These are phyloP conservation scores for Aquanectria penicillioides DNA, from an alignment of 2,329 filamentous ascomycete species.

Conservation along the genomic window DNA sequence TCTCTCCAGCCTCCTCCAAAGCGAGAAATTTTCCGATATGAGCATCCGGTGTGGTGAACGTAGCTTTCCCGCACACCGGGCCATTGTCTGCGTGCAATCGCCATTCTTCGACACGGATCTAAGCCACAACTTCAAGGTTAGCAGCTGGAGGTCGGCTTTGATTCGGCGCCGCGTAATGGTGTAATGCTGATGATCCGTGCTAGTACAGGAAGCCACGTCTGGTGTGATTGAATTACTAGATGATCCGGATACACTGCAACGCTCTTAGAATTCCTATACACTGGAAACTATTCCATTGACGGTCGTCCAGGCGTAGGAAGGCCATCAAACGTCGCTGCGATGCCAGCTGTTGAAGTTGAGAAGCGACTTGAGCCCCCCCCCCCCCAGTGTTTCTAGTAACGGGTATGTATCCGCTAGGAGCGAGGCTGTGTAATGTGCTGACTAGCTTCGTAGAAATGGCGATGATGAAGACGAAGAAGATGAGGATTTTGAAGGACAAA, in stretches of 20 bases:
- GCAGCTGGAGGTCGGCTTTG: too few species aligned
- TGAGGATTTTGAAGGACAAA: neutral
- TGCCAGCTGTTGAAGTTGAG: neutral
- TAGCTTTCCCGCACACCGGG: conserved; percentile 46
- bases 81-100: conserved; percentile 49
- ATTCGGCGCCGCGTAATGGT: neutral
- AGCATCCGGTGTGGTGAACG: conserved; percentile 42
- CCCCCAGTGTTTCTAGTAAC: too few species aligned
- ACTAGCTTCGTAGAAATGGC: too few species aligned
- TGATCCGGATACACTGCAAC: conserved; percentile 37
- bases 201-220: conserved; percentile 30
- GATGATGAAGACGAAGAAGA: neutral
- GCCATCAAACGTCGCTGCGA: neutral
- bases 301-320: conserved; percentile 30
- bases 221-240: conserved; percentile 40
- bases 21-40: conserved; percentile 46
- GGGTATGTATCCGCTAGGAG: too few species aligned
- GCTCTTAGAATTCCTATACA: conserved; percentile 46
- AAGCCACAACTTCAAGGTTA: conserved; percentile 41
- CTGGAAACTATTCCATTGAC: too few species aligned
- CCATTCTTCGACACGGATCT: conserved; percentile 44
- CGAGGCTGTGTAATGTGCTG: too few species aligned
- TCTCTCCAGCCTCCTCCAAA: neutral
- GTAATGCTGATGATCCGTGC: neutral
- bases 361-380: too few species aligned